These are phyloP conservation scores for Corymbia calophylla DNA, from an alignment of 441 rosid genomes.

Conservation along the genomic window DNA sequence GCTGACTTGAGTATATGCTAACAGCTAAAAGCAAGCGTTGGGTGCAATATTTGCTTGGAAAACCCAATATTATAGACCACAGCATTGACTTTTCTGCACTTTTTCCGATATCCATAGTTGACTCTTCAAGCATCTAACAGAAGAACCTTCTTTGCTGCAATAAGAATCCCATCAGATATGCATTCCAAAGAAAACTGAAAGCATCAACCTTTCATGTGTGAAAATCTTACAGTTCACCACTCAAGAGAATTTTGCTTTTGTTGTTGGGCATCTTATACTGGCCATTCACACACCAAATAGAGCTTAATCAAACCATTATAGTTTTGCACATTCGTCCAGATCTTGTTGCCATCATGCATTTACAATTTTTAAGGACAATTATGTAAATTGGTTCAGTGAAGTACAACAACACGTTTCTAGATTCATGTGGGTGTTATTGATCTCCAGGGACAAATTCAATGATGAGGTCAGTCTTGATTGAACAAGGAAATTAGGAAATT, in stretches of 20 bases:
- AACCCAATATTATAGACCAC: background rate
- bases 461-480: background rate
- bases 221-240: background rate
- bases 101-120: background rate
- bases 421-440: background rate
- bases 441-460: background rate
- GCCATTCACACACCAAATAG: background rate
- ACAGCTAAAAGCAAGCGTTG: background rate
- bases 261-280: background rate
- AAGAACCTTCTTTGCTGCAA: conserved; percentile 54
- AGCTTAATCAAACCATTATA: background rate
- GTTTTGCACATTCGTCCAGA: background rate
- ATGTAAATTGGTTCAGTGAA: background rate
- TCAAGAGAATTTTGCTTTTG: background rate
- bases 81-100: background rate
- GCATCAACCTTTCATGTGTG: background rate
- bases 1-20: background rate
- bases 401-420: background rate
- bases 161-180: background rate
- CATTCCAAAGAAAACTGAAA: background rate
- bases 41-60: background rate
- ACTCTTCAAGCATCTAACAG: conserved; percentile 26
- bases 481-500: background rate
- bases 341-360: background rate
- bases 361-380: background rate